Evolutionary conservation across 2,329 filamentous ascomycete species (phyloP), one percentile per base, ranked within the genome.

Genomic region (Aspergillus texensis): DNA sequence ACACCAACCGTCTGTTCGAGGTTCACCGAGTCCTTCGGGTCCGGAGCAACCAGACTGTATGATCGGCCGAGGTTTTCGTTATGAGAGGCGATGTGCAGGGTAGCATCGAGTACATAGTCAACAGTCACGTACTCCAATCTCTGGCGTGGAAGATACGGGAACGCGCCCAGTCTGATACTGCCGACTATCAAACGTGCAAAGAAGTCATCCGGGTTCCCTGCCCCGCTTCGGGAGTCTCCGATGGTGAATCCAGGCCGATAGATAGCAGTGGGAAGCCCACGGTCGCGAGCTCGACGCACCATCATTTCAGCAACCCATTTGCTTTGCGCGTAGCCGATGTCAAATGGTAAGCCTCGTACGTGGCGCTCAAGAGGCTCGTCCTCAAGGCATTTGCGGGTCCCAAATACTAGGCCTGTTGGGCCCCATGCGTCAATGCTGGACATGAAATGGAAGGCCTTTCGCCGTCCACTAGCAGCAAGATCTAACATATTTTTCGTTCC

Each of bases 311-410:
- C 83, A 2, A 85, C 89, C 92, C 92, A 96, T 79, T 96, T 95
- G 64, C 86, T 87, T 76, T 95, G 91, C 1, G 92, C 92, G 70
- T 96, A 96, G 4, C 93, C 92, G 1, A 91, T 94, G 26, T 86
- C 87, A 2, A 95, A 70, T 2, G 39, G 57, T 3, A 68, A 45
- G n/a, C 32, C 53, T 9, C 52, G 21, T 9, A 67, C 14, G 39
- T 69, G 58, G 1, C 52, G 59, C n/a, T 50, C 30, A 6, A 68
- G 65, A 4, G 65, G 52, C 3, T 48, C 68, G 32, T 69, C 65
- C 36, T 70, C 67, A 4, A 56, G 24, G 4, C 57, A 43, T 19
- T 26, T 28, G 1, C 30, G 34, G 0, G 62, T 65, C 1, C 60
- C 64, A 4, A 61, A 34, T 3, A 65, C 58, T 3, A 64, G 52